A percentile compares a stretch with the other conserved stretches of the same genome.
Evolutionary conservation across 768 basidiomycete genomes (phyloP).

Genomic region (Clitopilus passeckerianus): DNA sequence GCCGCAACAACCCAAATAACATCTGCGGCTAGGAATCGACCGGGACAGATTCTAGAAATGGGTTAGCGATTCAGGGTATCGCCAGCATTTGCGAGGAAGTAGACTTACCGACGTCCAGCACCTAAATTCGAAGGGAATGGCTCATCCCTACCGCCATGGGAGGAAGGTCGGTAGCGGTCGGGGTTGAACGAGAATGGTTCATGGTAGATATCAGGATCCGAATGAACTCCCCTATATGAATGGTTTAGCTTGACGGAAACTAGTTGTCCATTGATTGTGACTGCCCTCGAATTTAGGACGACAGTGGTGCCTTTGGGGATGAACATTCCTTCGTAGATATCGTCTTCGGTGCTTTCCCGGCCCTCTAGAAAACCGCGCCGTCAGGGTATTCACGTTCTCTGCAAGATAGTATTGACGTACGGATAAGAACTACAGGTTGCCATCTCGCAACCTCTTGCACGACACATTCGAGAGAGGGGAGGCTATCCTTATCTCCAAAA

Average conservation of each 20-base stretch:
- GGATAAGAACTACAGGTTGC: neutral
- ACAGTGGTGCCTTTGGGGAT: conserved; percentile 10
- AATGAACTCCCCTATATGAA: conserved; percentile 9
- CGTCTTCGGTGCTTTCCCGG: conserved; percentile 8
- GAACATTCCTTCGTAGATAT: conserved; percentile 12
- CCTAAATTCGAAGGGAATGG: conserved; percentile 8
- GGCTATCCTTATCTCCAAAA: conserved; percentile 8
- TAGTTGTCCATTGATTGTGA: neutral
- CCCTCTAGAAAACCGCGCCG: neutral
- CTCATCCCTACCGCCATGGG: conserved; percentile 7
- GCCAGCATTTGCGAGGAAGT: too few relatives aligned
- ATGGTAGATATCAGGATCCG: conserved; percentile 6
- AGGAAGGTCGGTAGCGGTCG: conserved; percentile 8
- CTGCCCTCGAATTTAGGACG: conserved; percentile 9
- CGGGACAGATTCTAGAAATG: conserved; percentile 24
- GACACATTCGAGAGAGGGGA: conserved; percentile 7
- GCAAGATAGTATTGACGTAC: neutral
- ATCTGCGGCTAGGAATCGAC: conserved; percentile 32
- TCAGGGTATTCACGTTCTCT: too few relatives aligned
- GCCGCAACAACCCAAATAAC: conserved; percentile 22
- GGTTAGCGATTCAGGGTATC: too few relatives aligned
- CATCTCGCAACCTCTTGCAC: neutral
- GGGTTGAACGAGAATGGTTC: conserved; percentile 9
- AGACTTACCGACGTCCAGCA: conserved; percentile 4
- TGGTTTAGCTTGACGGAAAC: neutral